Evolutionary conservation across 108 stramenopile genomes (phyloP).

Genomic region (Pseudonitzschia multistriata): DNA sequence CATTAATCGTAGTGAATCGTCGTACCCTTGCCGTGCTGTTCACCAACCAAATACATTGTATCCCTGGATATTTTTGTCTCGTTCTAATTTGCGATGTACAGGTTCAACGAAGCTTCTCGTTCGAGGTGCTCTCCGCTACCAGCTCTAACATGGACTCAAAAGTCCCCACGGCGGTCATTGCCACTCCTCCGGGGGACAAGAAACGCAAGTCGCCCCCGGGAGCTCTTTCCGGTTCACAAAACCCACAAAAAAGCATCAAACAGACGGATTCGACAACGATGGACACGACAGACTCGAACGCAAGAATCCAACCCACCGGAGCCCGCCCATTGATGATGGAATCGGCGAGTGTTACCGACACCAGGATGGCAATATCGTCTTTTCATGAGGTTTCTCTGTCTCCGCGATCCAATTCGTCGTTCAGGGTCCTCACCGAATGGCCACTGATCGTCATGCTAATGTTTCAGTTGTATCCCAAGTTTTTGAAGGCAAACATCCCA

Average conservation of each 20-base stretch:
- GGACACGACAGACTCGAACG: background rate
- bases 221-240: background rate
- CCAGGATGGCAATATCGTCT: constrained; percentile 5
- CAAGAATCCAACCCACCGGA: background rate
- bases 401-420: constrained; percentile 61
- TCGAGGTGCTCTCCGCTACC: constrained; percentile 14
- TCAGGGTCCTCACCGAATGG: constrained; percentile 87
- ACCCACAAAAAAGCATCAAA: background rate
- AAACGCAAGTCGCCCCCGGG: background rate
- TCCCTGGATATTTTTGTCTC: background rate
- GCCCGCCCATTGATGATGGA: background rate
- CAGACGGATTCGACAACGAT: background rate
- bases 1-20: no score
- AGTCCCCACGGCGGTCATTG: background rate
- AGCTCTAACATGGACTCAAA: constrained; percentile 8
- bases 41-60: background rate
- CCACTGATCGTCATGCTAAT: constrained; percentile 91
- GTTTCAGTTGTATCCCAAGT: constrained; percentile 90
- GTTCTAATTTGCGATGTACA: background rate
- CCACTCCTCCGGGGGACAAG: background rate
- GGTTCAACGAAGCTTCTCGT: constrained; percentile 52
- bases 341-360: background rate
- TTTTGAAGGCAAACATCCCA: constrained; percentile 77
- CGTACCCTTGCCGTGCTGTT: no score
- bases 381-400: constrained; percentile 17